phyloP scores from a whole-genome alignment of 352 stramenopile species.

The Phytophthora sojae region DNA sequence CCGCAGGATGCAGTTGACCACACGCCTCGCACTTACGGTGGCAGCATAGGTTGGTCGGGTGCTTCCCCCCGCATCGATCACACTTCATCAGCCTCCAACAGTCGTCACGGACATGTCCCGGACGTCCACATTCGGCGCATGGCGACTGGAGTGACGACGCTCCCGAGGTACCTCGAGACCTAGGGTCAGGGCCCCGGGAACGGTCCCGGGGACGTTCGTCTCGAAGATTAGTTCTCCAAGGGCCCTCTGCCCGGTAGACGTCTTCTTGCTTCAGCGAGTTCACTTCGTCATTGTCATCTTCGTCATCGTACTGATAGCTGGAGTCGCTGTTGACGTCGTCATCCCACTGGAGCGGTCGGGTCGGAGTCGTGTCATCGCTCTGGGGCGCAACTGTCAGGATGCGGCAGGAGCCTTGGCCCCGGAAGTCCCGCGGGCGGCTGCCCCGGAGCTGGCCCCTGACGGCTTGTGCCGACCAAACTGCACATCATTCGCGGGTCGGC shows the following conservation, averaged over 20 bases:
- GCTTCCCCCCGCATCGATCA: constrained; percentile 3
- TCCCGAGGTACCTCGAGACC: background rate
- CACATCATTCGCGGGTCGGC: background rate
- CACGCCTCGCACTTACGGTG: background rate
- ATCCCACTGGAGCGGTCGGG: background rate
- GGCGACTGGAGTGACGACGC: background rate
- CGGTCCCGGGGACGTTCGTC: too few species aligned
- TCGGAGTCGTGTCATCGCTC: too few species aligned
- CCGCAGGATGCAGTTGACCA: background rate
- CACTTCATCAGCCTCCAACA: constrained; percentile 5
- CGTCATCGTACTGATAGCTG: constrained; percentile 1
- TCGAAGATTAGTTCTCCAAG: too few species aligned
- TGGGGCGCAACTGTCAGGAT: background rate
- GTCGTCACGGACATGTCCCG: background rate
- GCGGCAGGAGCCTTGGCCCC: background rate
- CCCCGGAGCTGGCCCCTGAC: background rate
- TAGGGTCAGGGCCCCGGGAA: too few species aligned
- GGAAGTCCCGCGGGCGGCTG: background rate
- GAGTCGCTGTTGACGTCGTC: background rate
- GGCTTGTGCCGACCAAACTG: too few species aligned
- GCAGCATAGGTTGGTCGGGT: background rate
- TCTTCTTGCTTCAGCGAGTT: too few species aligned
- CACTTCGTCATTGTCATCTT: background rate
- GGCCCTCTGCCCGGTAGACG: too few species aligned
- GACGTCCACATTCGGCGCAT: background rate